Percentiles rank a stretch among this genome's conserved stretches.
Conservation (phyloP, 768 basidiomycete species). For the Panellus pusillus region DNA sequence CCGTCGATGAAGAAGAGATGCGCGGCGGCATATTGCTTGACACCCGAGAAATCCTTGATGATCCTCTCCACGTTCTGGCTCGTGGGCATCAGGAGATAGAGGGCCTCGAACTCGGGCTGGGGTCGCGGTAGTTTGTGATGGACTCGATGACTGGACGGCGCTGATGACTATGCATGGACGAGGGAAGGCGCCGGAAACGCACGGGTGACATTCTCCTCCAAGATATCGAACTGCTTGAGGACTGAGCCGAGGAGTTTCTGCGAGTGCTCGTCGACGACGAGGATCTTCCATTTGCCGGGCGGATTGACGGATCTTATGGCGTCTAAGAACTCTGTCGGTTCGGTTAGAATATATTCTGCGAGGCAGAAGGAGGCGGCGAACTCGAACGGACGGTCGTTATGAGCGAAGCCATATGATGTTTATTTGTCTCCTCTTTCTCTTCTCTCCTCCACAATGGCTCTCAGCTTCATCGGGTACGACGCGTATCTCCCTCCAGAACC, state of each 20-base stretch:
- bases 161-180: constrained; percentile 10
- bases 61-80: constrained; percentile 90
- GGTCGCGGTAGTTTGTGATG: constrained; percentile 78
- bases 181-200: constrained; percentile 35
- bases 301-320: constrained; percentile 87
- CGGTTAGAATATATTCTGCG: neutral
- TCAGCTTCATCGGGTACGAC: constrained; percentile 70
- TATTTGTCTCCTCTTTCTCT: constrained; percentile 2
- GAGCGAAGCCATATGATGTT: constrained; percentile 42
- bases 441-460: constrained; percentile 51
- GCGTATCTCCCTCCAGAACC: neutral
- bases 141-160: constrained; percentile 78
- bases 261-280: constrained; percentile 93
- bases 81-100: constrained; percentile 95
- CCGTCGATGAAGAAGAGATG: constrained; percentile 94
- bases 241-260: constrained; percentile 82
- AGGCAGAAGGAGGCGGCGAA: constrained; percentile 28
- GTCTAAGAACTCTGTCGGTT: constrained; percentile 73
- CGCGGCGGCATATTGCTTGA: constrained; percentile 75
- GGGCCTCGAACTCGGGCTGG: constrained; percentile 83
- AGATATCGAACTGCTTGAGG: constrained; percentile 89
- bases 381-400: constrained; percentile 46
- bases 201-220: constrained; percentile 97
- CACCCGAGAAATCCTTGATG: constrained; percentile 74
- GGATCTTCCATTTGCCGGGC: constrained; percentile 91